A percentile compares a stretch with the other conserved stretches of the same genome.
These are phyloP conservation scores for Syzygium grande DNA, from an alignment of 345 rosid genomes.

Conservation along the genomic window DNA sequence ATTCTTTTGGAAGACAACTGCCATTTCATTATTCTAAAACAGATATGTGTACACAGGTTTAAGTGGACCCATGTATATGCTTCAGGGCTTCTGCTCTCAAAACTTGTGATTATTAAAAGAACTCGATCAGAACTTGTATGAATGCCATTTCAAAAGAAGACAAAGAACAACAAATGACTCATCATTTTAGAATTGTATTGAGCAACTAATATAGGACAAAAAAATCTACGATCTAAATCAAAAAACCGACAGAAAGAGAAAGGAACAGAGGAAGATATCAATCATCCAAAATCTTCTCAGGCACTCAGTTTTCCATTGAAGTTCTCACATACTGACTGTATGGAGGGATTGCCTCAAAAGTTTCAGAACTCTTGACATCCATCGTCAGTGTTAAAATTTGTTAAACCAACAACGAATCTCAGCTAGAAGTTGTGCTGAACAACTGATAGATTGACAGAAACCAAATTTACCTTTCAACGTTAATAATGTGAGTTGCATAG, in stretches of 20 bases:
- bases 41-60: not conserved
- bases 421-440: not conserved
- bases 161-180: not conserved
- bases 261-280: not conserved
- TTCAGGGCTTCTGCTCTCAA: not conserved
- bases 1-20: not conserved
- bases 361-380: not conserved
- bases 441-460: not conserved
- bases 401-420: not conserved
- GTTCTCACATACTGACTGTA: not conserved
- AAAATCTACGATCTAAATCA: not conserved
- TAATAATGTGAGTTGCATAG: slow-evolving; percentile 42
- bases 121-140: not conserved
- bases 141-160: not conserved
- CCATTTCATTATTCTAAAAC: not conserved
- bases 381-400: not conserved
- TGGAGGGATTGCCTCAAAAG: not conserved
- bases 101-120: not conserved
- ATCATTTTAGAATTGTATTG: not conserved
- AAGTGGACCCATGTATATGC: not conserved
- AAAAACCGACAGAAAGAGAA: not conserved
- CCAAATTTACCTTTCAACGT: slow-evolving; percentile 64
- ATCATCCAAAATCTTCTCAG: not conserved
- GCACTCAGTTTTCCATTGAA: not conserved
- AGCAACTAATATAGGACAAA: not conserved